phyloP scores from a whole-genome alignment of 192 early-diverging fungal species.

The Chytriomyces hyalinus region DNA sequence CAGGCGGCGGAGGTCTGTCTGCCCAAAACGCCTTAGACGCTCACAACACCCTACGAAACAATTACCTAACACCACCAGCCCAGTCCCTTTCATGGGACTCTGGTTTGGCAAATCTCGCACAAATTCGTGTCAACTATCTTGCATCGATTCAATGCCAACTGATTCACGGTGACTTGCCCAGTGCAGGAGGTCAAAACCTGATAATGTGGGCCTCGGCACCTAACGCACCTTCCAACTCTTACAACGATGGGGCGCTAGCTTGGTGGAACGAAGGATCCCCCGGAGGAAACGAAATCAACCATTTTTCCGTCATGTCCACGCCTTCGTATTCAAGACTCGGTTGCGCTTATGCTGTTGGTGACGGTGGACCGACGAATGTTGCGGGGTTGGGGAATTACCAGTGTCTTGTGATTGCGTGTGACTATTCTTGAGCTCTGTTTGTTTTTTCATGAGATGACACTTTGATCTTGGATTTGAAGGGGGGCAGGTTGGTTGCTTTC shows the following conservation, averaged over 20 bases:
- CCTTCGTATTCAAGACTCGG: slow-evolving; percentile 1
- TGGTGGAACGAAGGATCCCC: slow-evolving; percentile 1
- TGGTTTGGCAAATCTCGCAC: background rate
- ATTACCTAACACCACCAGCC: background rate
- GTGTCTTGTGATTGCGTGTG: slow-evolving; percentile 2
- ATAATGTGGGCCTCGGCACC: background rate
- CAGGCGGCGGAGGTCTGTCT: background rate
- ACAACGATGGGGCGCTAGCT: background rate
- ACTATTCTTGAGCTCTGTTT: slow-evolving; percentile 1
- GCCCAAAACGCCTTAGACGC: background rate
- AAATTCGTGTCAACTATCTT: background rate
- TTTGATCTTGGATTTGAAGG: background rate
- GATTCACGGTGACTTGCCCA: background rate
- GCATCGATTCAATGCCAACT: background rate
- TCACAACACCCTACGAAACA: background rate
- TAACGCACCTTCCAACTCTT: background rate
- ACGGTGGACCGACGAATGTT: background rate
- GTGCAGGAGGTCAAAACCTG: slow-evolving; percentile 8
- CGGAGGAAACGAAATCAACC: background rate
- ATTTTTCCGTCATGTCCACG: background rate
- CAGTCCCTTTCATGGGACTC: slow-evolving; percentile 1
- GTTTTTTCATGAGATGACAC: background rate
- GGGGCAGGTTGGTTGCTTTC: no score
- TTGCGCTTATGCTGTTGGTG: background rate
- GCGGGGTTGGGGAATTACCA: background rate